Evolutionary conservation across 257 asterid genomes (phyloP).

Genomic region (Solanum virginianum): DNA sequence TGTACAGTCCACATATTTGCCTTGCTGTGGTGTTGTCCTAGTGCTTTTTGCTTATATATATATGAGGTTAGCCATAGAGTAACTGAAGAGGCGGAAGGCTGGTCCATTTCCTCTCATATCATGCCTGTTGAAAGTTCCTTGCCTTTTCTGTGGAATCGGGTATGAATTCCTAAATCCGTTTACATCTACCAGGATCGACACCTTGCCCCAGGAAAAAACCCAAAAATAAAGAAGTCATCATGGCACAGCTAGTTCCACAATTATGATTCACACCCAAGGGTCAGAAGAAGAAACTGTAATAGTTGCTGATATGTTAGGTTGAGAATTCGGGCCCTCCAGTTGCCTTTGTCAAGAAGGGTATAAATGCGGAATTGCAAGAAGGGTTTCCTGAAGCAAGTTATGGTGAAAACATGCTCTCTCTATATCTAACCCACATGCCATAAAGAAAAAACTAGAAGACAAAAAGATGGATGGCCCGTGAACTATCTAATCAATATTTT

Average conservation of each 20-base stretch:
- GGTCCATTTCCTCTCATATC: neutral
- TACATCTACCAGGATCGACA: neutral
- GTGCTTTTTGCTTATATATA: neutral
- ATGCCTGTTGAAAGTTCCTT: neutral
- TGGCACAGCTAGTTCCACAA: neutral
- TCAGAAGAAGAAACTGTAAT: neutral
- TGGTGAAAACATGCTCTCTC: neutral
- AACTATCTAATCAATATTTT: neutral
- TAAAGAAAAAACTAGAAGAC: neutral
- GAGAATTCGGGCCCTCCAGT: neutral
- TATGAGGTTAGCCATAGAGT: neutral
- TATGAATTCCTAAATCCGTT: neutral
- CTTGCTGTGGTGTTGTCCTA: neutral
- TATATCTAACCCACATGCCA: neutral
- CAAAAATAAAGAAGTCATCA: neutral
- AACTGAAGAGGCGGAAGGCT: neutral
- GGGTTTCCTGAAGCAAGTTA: neutral
- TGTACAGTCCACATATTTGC: neutral
- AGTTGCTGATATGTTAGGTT: neutral
- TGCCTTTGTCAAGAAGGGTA: neutral
- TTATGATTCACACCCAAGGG: neutral
- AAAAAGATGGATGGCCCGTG: neutral
- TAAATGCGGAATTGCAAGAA: neutral
- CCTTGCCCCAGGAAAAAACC: neutral
- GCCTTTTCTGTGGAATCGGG: neutral